These are phyloP conservation scores for Kwoniella shivajii DNA, from an alignment of 1,284 basidiomycete species.

Conservation along the genomic window DNA sequence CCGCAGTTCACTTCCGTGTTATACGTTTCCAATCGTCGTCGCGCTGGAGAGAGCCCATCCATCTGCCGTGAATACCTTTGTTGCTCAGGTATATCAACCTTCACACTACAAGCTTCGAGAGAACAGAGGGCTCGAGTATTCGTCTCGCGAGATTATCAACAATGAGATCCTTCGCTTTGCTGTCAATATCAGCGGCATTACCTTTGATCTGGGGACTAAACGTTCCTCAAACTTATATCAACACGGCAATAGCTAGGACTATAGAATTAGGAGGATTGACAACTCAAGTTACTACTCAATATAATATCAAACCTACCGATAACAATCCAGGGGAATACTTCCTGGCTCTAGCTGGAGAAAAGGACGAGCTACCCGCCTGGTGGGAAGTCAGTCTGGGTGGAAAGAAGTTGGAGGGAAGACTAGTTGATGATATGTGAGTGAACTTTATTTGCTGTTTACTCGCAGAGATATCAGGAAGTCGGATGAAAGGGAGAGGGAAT, in stretches of 20 bases:
- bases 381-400: conserved; percentile 69
- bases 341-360: conserved; percentile 67
- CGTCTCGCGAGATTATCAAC: too few species aligned
- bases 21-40: too few species aligned
- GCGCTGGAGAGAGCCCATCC: too few species aligned
- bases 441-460: not conserved
- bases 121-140: too few species aligned
- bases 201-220: too few species aligned
- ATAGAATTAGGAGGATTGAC: conserved; percentile 84
- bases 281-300: conserved; percentile 82
- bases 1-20: too few species aligned
- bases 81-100: too few species aligned
- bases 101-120: too few species aligned
- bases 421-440: conserved; percentile 30
- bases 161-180: too few species aligned
- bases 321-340: conserved; percentile 67
- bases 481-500: too few species aligned
- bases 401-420: conserved; percentile 58
- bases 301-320: conserved; percentile 73
- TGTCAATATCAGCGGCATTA: too few species aligned
- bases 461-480: not conserved
- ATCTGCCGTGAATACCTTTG: too few species aligned
- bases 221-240: conserved; percentile 65
- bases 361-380: conserved; percentile 71
- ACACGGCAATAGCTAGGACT: conserved; percentile 80